Conservation (phyloP, 768 basidiomycete species). For the Heimioporus sp. region DNA sequence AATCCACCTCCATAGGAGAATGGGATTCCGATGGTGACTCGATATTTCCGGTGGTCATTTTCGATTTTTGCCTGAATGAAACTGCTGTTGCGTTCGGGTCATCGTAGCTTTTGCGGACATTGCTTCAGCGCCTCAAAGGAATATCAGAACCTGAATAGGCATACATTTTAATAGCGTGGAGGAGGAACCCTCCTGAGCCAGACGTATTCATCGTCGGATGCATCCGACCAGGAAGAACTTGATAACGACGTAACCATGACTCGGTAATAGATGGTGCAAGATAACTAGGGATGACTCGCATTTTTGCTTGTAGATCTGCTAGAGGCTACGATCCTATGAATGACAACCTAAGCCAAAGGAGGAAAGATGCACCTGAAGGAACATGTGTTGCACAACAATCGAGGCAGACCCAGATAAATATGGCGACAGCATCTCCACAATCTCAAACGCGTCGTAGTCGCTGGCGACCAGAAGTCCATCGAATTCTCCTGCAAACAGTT, state of each 20-base stretch:
- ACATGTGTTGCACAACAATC: slow-evolving; percentile 84
- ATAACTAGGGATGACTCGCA: slow-evolving; percentile 65
- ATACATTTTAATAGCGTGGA: slow-evolving; percentile 87
- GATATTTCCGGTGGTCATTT: slow-evolving; percentile 14
- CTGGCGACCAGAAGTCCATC: slow-evolving; percentile 86
- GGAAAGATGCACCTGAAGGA: slow-evolving; percentile 55
- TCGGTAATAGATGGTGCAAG: slow-evolving; percentile 82
- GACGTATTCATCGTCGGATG: slow-evolving; percentile 94
- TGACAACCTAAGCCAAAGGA: neutral
- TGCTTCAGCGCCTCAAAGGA: neutral
- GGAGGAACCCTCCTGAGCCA: slow-evolving; percentile 84
- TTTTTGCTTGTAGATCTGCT: slow-evolving; percentile 68
- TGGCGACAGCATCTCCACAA: slow-evolving; percentile 68
- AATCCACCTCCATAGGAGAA: slow-evolving; percentile 18
- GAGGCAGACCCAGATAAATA: slow-evolving; percentile 85
- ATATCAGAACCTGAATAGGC: slow-evolving; percentile 8
- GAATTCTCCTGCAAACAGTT: slow-evolving; percentile 84
- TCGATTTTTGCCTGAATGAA: slow-evolving; percentile 41
- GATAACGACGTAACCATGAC: slow-evolving; percentile 85
- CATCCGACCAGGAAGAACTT: slow-evolving; percentile 93
- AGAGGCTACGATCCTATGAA: slow-evolving; percentile 50
- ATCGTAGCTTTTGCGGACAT: slow-evolving; percentile 48
- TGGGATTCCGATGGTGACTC: slow-evolving; percentile 1
- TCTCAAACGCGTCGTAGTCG: slow-evolving; percentile 81
- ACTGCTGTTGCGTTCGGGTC: slow-evolving; percentile 60